Conservation (phyloP, 2,329 filamentous ascomycete species). For the Dothideomycetes sp. region DNA sequence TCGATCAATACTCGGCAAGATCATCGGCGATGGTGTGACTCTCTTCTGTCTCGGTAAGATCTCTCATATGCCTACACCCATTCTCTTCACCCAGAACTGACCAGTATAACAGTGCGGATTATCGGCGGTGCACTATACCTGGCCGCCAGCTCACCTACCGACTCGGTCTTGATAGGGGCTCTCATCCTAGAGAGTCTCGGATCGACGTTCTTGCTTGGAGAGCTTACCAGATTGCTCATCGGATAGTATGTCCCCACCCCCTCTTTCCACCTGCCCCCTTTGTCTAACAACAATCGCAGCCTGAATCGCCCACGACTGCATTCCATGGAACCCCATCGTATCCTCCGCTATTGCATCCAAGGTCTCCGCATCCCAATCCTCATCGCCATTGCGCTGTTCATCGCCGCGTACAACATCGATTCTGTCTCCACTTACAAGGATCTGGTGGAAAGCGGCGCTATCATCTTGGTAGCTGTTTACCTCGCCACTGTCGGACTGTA, state of each 20-base stretch:
- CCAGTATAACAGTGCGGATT: not conserved
- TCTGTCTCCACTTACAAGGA: not conserved
- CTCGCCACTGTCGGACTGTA: not conserved
- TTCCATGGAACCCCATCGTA: not conserved
- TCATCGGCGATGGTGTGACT: not conserved
- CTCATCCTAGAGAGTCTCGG: not conserved
- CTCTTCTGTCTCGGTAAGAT: not conserved
- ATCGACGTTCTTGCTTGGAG: not conserved
- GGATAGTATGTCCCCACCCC: not conserved
- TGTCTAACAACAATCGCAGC: not conserved
- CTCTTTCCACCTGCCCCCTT: not conserved
- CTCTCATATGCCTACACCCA: too few relatives aligned
- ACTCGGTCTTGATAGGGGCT: not conserved
- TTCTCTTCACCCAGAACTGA: too few relatives aligned
- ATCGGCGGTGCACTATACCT: not conserved
- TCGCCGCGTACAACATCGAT: not conserved
- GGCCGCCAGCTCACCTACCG: not conserved
- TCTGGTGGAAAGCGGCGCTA: not conserved
- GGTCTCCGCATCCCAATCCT: not conserved
- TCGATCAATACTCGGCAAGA: not conserved
- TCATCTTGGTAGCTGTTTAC: not conserved
- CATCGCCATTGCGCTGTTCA: not conserved
- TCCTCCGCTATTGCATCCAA: not conserved
- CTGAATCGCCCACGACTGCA: not conserved
- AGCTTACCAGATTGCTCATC: not conserved